Base-by-base conservation (phyloP, 371 early-diverging fungal genomes). In the Syncephalis fuscata region DNA sequence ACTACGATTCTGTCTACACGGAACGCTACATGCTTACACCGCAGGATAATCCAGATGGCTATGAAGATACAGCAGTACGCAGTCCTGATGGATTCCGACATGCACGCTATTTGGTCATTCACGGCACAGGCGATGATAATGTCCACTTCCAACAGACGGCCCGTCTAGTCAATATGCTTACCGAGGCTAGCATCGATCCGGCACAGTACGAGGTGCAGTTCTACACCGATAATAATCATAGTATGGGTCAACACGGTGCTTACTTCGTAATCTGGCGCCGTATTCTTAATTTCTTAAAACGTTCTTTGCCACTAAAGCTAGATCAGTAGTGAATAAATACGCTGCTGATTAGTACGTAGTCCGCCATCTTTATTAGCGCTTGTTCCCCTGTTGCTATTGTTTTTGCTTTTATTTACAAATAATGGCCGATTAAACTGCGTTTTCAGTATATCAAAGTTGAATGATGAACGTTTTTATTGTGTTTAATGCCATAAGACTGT, bases 11-110 rank as follows among this genome's bases (percentile, higher is more conserved):
- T 10, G 70, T 94, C 15, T 97, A 96, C 61, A 94, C 98, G 2
- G 98, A 97, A 62, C 71, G 98, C 42, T 96, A 90, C 62, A 91
- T 97, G 95, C 78, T 78, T 53, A 80, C 85, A 17, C 94, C 93
- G 9, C 39, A 66, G 38, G 24, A 63, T 45, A 96, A 96, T 57
- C 60, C 67, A 3, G 59, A 62, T 0, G 95, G 94, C 1, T 97
- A 95, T 66, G 65, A 64, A 32, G 37, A 64, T 15, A 83, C 85
- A 45, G 80, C 88, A 1, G 82, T 97, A 0, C 62, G 58, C 38
- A 80, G 85, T 49, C 80, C 85, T 78, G 72, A 71, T 0, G 90
- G 87, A 1, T 94, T 97, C 62, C 65, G 65, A 36, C 66, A 82
- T 47, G 63, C 78, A 0, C 66, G 79, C 22, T 93, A 79, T 54